A percentile compares a stretch with the other conserved stretches of the same genome.
Conservation (phyloP, 306 rosid genomes). For the Senna tora region DNA sequence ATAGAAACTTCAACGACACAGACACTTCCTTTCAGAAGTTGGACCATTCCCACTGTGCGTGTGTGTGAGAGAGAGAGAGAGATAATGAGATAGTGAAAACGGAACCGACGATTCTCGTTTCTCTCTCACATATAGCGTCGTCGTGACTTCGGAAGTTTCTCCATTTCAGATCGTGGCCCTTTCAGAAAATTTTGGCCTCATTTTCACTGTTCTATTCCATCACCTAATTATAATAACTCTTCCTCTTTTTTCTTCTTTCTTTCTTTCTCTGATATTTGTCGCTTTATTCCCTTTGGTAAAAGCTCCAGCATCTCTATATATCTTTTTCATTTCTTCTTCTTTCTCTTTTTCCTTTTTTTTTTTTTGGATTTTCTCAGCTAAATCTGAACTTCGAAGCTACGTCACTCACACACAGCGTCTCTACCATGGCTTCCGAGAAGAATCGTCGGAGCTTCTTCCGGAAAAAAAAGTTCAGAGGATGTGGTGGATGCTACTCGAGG, state of each 20-base stretch:
- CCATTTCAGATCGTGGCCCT: constrained; percentile 50
- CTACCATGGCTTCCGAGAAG: constrained; percentile 25
- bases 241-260: constrained; percentile 1
- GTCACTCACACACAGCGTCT: neutral
- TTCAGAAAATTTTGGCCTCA: constrained; percentile 24
- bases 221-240: too few species aligned
- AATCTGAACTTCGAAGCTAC: constrained; percentile 42
- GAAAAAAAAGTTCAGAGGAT: constrained; percentile 20
- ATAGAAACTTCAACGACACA: constrained; percentile 44
- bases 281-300: constrained; percentile 29
- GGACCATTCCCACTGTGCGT: constrained; percentile 36
- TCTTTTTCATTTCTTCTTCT: neutral
- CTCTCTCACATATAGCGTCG: constrained; percentile 11
- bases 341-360: neutral
- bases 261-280: neutral
- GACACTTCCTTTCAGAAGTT: constrained; percentile 52
- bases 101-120: constrained; percentile 24
- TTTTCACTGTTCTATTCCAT: constrained; percentile 56
- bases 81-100: constrained; percentile 24
- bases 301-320: constrained; percentile 33
- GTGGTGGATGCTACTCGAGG: neutral
- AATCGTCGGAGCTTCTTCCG: constrained; percentile 11
- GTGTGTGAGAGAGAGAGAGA: constrained; percentile 19
- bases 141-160: constrained; percentile 8
- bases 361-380: constrained; percentile 8